A percentile compares a stretch with the other conserved stretches of the same genome.
Evolutionary conservation across 345 rosid genomes (phyloP).

Genomic region (Brassica carinata): DNA sequence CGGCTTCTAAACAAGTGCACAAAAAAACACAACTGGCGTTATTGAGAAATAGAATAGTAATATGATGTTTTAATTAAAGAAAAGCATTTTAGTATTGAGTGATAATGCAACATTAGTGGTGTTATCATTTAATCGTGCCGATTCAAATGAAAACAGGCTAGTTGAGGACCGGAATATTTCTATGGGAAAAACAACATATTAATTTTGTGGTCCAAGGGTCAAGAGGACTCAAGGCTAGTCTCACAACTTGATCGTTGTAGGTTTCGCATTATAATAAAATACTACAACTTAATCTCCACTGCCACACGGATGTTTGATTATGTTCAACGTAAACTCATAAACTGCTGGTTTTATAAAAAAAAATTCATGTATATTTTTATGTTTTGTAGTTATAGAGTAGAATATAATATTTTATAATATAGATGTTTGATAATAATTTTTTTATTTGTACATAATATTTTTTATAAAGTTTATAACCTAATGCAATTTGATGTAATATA

Average conservation of each 20-base stretch:
- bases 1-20: not conserved
- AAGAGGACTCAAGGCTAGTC: not conserved
- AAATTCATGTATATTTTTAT: too few relatives aligned
- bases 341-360: too few relatives aligned
- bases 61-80: not conserved
- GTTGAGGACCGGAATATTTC: not conserved
- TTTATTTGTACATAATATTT: too few relatives aligned
- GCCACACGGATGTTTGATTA: too few relatives aligned
- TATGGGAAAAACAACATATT: not conserved
- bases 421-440: too few relatives aligned
- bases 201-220: slow-evolving; percentile 1
- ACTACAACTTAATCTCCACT: not conserved
- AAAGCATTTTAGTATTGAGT: not conserved
- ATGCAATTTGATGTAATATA: too few relatives aligned
- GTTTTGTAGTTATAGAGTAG: too few relatives aligned
- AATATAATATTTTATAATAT: too few relatives aligned
- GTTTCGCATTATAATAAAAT: not conserved
- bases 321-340: too few relatives aligned
- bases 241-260: not conserved
- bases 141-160: not conserved
- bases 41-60: not conserved
- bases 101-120: slow-evolving; percentile 19
- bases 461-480: too few relatives aligned
- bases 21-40: not conserved
- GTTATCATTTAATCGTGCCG: slow-evolving; percentile 9